Conservation (phyloP, 345 rosid genomes). For the Eucalyptus tenuipes region DNA sequence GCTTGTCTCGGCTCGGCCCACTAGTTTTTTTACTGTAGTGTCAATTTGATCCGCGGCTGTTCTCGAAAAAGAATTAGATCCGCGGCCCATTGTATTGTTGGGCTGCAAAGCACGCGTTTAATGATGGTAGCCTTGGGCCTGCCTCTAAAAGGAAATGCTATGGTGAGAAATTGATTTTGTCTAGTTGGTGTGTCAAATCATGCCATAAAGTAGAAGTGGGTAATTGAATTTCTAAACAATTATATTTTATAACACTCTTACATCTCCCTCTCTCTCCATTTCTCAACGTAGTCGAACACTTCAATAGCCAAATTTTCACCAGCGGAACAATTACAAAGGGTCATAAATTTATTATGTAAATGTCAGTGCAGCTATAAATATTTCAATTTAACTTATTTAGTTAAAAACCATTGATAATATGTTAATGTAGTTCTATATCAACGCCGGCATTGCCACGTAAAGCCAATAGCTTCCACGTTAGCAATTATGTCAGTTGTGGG, state of each 20-base stretch:
- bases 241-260: neutral
- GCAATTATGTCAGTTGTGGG: accelerated
- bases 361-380: accelerated
- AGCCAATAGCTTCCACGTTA: too few species aligned
- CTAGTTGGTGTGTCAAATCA: neutral
- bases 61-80: neutral
- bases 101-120: neutral
- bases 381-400: neutral
- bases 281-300: neutral
- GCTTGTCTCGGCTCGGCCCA: neutral
- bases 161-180: neutral
- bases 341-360: neutral
- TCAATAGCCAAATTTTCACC: neutral
- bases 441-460: too few species aligned
- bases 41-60: neutral
- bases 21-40: neutral
- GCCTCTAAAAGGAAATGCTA: neutral
- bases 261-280: neutral
- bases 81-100: neutral
- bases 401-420: neutral
- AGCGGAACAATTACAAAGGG: accelerated
- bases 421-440: neutral
- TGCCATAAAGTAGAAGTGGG: neutral
- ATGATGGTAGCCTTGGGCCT: neutral
- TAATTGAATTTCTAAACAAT: neutral